Conservation (phyloP, 345 rosid genomes). For the Salix exigua region DNA sequence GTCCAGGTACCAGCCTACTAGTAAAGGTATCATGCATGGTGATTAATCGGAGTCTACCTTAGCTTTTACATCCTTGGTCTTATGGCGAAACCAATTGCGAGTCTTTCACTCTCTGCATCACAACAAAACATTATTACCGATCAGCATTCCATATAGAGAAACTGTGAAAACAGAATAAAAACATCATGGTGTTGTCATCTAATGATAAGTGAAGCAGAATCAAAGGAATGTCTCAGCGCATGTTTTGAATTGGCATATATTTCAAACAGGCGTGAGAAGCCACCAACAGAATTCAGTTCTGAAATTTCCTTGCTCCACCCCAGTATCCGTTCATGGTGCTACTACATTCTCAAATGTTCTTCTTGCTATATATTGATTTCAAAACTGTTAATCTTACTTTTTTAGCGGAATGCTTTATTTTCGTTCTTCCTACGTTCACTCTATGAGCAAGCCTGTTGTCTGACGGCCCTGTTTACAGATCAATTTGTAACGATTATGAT, state of each 20-base stretch:
- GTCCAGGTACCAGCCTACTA: not conserved
- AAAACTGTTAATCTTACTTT: not conserved
- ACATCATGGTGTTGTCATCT: no score
- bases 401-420: not conserved
- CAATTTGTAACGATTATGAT: no score
- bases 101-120: no score
- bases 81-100: no score
- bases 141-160: not conserved
- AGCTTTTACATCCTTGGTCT: no score
- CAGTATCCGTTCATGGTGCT: not conserved
- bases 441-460: not conserved
- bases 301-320: not conserved
- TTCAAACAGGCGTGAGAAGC: no score
- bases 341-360: not conserved
- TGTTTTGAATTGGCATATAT: no score
- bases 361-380: not conserved
- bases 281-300: no score
- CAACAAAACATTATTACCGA: not conserved
- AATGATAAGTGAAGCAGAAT: no score
- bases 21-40: not conserved
- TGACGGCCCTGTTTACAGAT: not conserved
- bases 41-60: no score
- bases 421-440: not conserved
- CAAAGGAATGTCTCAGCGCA: no score
- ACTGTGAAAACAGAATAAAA: not conserved